Percentiles rank a stretch among this genome's conserved stretches.
Evolutionary conservation across 2,329 filamentous ascomycete genomes (phyloP).

Genomic region (Fusarium brevicatenulatum): DNA sequence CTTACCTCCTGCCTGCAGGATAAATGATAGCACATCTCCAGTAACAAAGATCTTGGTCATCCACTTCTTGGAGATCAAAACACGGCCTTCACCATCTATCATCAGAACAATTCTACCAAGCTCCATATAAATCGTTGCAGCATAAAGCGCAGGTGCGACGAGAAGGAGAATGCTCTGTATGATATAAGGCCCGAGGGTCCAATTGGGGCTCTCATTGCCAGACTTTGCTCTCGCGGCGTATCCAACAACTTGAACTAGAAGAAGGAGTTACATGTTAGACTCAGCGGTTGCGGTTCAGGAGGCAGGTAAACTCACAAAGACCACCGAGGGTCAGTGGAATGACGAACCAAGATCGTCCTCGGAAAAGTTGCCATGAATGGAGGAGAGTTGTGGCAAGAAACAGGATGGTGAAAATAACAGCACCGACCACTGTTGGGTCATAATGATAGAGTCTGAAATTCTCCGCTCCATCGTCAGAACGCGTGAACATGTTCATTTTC

Average conservation of each 20-base stretch:
- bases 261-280: background rate
- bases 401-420: background rate
- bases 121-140: slow-evolving; percentile 6
- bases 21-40: slow-evolving; percentile 28
- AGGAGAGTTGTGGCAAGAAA: background rate
- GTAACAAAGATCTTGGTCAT: slow-evolving; percentile 33
- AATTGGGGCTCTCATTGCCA: background rate
- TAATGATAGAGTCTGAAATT: background rate
- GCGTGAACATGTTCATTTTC: background rate
- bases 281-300: rapidly evolving
- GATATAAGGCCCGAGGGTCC: background rate
- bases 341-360: background rate
- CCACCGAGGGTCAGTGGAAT: background rate
- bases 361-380: background rate
- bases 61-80: slow-evolving; percentile 17
- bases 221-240: slow-evolving; percentile 10
- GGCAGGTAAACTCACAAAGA: background rate
- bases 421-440: background rate
- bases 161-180: slow-evolving; percentile 9
- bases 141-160: background rate
- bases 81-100: background rate
- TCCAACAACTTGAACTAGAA: background rate
- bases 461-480: background rate
- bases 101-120: background rate
- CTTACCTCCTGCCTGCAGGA: slow-evolving; percentile 23